These are phyloP conservation scores for Avicennia marina DNA, from an alignment of 257 asterid species.

Conservation along the genomic window DNA sequence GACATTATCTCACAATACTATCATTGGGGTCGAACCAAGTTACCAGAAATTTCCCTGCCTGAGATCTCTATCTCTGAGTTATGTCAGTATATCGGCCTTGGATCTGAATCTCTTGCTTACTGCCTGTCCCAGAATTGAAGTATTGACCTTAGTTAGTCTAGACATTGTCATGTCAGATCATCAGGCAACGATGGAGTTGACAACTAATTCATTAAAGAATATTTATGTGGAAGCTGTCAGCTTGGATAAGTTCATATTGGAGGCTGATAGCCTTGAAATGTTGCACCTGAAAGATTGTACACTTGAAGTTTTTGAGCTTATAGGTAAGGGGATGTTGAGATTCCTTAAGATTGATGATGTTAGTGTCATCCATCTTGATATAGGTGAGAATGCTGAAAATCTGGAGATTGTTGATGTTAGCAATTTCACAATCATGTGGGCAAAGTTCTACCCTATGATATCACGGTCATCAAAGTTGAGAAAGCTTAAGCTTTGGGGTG, in stretches of 20 bases:
- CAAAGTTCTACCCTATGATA: slow-evolving; percentile 74
- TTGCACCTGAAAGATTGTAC: slow-evolving; percentile 78
- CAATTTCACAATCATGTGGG: slow-evolving; percentile 83
- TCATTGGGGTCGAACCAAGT: slow-evolving; percentile 69
- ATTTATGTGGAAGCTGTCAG: slow-evolving; percentile 72
- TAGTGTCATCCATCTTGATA: slow-evolving; percentile 80
- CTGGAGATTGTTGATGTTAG: slow-evolving; percentile 76
- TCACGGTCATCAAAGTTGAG: slow-evolving; percentile 56
- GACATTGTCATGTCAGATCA: slow-evolving; percentile 78
- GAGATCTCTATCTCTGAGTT: slow-evolving; percentile 54
- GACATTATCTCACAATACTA: slow-evolving; percentile 65
- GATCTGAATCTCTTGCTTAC: slow-evolving; percentile 67
- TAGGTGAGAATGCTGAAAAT: slow-evolving; percentile 70
- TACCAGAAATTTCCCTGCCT: slow-evolving; percentile 66
- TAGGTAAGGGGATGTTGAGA: slow-evolving; percentile 58
- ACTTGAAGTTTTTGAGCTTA: slow-evolving; percentile 68
- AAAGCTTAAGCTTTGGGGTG: slow-evolving; percentile 78
- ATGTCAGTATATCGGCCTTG: slow-evolving; percentile 66
- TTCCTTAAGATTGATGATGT: slow-evolving; percentile 70
- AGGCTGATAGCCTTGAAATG: slow-evolving; percentile 68
- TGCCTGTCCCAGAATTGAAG: slow-evolving; percentile 58
- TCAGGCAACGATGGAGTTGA: slow-evolving; percentile 59
- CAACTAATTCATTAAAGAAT: slow-evolving; percentile 53
- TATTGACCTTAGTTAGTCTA: slow-evolving; percentile 52
- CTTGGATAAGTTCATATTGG: slow-evolving; percentile 70